Percentiles rank a stretch among this genome's conserved stretches.
phyloP scores from a whole-genome alignment of 345 rosid genomes.

The Citrus sinensis region DNA sequence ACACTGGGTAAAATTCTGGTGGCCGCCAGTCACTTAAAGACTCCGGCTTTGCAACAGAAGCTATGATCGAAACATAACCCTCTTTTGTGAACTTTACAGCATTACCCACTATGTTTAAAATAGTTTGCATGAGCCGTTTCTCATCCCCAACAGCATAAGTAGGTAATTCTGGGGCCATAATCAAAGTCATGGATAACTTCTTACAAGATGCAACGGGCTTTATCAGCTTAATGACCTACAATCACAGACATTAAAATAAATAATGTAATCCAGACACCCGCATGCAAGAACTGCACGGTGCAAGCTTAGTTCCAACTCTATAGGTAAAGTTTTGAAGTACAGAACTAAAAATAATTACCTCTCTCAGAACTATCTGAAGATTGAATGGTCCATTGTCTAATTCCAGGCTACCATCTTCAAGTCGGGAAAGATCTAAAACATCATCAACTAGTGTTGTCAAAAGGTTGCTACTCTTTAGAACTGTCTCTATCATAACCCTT shows the following conservation, averaged over 20 bases:
- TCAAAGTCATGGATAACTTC: slow-evolving; percentile 58
- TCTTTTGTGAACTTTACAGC: slow-evolving; percentile 96
- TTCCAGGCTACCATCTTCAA: slow-evolving; percentile 89
- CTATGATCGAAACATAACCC: slow-evolving; percentile 67
- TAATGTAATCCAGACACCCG: background rate
- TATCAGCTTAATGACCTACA: slow-evolving; percentile 65
- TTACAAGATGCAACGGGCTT: slow-evolving; percentile 83
- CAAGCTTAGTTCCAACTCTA: background rate
- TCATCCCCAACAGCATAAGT: slow-evolving; percentile 74
- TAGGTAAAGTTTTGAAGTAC: background rate
- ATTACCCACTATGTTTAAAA: slow-evolving; percentile 78
- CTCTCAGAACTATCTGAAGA: slow-evolving; percentile 63
- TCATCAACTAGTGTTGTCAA: slow-evolving; percentile 82
- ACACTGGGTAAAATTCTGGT: slow-evolving; percentile 56
- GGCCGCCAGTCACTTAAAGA: slow-evolving; percentile 63
- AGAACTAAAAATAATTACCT: slow-evolving; percentile 42
- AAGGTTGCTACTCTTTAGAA: slow-evolving; percentile 88
- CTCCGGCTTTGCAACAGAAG: slow-evolving; percentile 76
- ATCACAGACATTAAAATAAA: slow-evolving; percentile 1
- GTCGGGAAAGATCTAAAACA: slow-evolving; percentile 85
- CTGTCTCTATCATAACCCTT: slow-evolving; percentile 83
- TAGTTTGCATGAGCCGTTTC: slow-evolving; percentile 79
- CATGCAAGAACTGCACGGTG: background rate
- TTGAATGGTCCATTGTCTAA: slow-evolving; percentile 58
- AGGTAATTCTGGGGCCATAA: slow-evolving; percentile 77